These are phyloP conservation scores for Ramalina peruviana DNA, from an alignment of 495 filamentous ascomycete genomes.

Conservation along the genomic window DNA sequence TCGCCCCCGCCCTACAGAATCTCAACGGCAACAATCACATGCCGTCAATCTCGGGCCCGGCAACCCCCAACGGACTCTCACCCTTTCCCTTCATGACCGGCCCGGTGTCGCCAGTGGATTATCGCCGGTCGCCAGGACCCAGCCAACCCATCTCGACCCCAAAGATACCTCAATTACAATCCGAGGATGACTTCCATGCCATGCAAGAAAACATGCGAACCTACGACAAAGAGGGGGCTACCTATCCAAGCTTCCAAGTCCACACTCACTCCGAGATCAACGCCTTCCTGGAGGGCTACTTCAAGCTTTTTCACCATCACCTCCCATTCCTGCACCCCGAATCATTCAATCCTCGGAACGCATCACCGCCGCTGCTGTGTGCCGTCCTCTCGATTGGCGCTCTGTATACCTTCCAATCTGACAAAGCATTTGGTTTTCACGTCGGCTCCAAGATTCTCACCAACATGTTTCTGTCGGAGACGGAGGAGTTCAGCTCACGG, in stretches of 20 bases:
- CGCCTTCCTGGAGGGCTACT: slow-evolving; percentile 86
- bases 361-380: slow-evolving; percentile 69
- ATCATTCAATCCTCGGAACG: slow-evolving; percentile 68
- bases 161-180: slow-evolving; percentile 48
- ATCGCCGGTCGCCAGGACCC: slow-evolving; percentile 51
- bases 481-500: slow-evolving; percentile 96
- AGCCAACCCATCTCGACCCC: slow-evolving; percentile 49
- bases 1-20: slow-evolving; percentile 49
- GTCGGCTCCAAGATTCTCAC: slow-evolving; percentile 93
- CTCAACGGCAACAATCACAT: slow-evolving; percentile 44
- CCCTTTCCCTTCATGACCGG: slow-evolving; percentile 63
- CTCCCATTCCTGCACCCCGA: slow-evolving; percentile 91
- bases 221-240: slow-evolving; percentile 64
- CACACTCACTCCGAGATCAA: slow-evolving; percentile 68
- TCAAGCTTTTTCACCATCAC: slow-evolving; percentile 93
- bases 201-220: slow-evolving; percentile 79
- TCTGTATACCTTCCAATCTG: slow-evolving; percentile 91
- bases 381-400: slow-evolving; percentile 93
- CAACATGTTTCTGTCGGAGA: slow-evolving; percentile 92
- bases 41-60: slow-evolving; percentile 48
- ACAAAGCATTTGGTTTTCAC: slow-evolving; percentile 91
- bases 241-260: slow-evolving; percentile 79
- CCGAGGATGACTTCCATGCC: slow-evolving; percentile 37
- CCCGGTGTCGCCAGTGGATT: slow-evolving; percentile 57
- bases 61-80: slow-evolving; percentile 68